Evolutionary conservation across 2,329 filamentous ascomycete species (phyloP).

Genomic region (Colletotrichum incanum): DNA sequence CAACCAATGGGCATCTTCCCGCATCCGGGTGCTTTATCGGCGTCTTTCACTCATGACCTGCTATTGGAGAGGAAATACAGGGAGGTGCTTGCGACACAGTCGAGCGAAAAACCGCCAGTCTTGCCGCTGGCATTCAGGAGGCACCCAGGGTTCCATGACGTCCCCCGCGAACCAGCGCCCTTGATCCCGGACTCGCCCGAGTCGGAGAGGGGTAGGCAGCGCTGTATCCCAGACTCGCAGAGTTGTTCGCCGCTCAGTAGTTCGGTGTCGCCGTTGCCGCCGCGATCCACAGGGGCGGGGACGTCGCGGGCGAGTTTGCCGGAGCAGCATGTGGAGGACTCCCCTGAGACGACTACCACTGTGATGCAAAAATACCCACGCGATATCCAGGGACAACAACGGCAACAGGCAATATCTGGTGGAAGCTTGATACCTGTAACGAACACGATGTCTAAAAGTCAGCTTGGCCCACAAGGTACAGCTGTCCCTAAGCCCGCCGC

Average conservation of each 20-base stretch:
- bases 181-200: slow-evolving; percentile 8
- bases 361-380: background rate
- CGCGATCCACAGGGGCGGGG: background rate
- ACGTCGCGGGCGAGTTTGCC: too few species aligned
- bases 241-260: background rate
- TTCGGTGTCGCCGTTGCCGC: background rate
- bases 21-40: background rate
- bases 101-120: background rate
- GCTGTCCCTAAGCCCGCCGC: too few species aligned
- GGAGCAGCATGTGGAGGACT: too few species aligned
- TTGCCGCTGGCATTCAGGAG: background rate
- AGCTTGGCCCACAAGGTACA: background rate
- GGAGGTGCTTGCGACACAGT: background rate
- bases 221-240: background rate
- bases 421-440: background rate
- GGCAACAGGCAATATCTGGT: background rate
- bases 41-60: background rate
- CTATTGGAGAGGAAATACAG: background rate
- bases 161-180: background rate
- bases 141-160: background rate
- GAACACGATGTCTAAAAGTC: background rate
- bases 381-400: background rate
- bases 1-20: slow-evolving; percentile 13
- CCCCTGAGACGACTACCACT: background rate
- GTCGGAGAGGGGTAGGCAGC: background rate